phyloP scores from a whole-genome alignment of 768 basidiomycete genomes.

The Kwoniella heveanensis region DNA sequence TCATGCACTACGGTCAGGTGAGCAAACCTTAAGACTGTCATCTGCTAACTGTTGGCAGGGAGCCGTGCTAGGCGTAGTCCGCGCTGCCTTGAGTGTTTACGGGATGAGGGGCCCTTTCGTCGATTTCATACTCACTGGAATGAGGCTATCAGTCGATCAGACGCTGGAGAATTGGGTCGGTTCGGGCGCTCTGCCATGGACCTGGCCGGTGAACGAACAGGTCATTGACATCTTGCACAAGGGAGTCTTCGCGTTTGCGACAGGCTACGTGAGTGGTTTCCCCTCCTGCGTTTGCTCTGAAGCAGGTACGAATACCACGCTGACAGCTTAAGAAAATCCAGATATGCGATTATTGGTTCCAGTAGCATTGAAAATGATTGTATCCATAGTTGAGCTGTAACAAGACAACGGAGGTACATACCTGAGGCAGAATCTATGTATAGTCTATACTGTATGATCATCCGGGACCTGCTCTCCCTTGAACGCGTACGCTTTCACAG shows the following conservation, averaged over 20 bases:
- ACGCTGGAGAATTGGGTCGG: constrained; percentile 28
- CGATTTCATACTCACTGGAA: constrained; percentile 25
- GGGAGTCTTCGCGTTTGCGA: constrained; percentile 30
- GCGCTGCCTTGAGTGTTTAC: constrained; percentile 18
- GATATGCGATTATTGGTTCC: constrained; percentile 11
- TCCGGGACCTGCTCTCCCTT: constrained; percentile 12
- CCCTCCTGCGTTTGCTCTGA: no score
- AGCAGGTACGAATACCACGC: no score
- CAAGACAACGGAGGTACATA: no score
- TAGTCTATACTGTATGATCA: not conserved
- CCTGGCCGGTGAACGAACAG: constrained; percentile 30
- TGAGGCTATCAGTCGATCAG: constrained; percentile 27
- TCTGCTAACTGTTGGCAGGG: constrained; percentile 1
- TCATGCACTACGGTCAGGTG: constrained; percentile 33
- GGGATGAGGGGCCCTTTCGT: constrained; percentile 24
- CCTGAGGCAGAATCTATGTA: no score
- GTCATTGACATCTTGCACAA: constrained; percentile 30
- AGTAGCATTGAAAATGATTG: not conserved
- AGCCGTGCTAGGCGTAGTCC: constrained; percentile 18
- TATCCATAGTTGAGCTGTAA: no score
- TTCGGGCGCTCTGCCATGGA: constrained; percentile 32
- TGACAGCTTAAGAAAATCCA: no score
- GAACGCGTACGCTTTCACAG: constrained; percentile 38
- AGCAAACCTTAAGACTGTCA: not conserved
- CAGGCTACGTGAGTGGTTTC: constrained; percentile 23